Base-by-base conservation (phyloP, 192 early-diverging fungal species). In the Coemansia sp. region DNA sequence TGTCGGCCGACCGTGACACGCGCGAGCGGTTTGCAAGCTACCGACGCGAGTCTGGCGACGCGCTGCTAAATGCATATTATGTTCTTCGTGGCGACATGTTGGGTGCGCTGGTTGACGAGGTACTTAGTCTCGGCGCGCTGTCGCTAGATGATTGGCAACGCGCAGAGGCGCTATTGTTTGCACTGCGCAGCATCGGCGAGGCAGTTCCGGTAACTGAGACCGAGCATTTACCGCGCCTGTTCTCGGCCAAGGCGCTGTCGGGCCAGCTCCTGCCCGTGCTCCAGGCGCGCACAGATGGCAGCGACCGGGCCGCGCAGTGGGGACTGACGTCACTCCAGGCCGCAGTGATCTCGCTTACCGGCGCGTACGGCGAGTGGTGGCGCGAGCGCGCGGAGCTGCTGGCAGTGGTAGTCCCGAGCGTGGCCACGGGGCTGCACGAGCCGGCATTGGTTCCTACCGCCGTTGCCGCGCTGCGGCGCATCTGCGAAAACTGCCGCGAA, bases 41-140 rank as follows among this genome's bases (percentile, higher is more conserved):
- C 54, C 80, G 87, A 22, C 81, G 87, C 26, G 87, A 90, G 59
- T 73, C 84, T n/a, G 85, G 83, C 7, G 88, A 90, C 44, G 84
- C 85, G 5, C 73, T 90, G 32, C 77, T 86, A 28, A 84, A 81
- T 52, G 66, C 80, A 5, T 90, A 88, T 60, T 83, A 83, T 58
- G 80, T 85, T 11, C 68, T 88, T 20, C 79, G 81, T 25, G 61
- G 69, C 19, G 71, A 80, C 23, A 80, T 87, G 67, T 56, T 87
- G 32, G 46, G 66, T 1, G 57, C 66, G 30, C 58, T 85, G 8
- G 61, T 78, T 1, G 66, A 65, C 32, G 59, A 68, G 34, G 46
- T 50, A 14, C 20, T 50, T 34, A 48, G 22, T 31, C 63, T 65
- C 55, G 55, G 42, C 32, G 46, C 43, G 38, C 62, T 77, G 15